Base-by-base conservation (phyloP, 176 grass and related monocot species). In the Zoysia pacifica region DNA sequence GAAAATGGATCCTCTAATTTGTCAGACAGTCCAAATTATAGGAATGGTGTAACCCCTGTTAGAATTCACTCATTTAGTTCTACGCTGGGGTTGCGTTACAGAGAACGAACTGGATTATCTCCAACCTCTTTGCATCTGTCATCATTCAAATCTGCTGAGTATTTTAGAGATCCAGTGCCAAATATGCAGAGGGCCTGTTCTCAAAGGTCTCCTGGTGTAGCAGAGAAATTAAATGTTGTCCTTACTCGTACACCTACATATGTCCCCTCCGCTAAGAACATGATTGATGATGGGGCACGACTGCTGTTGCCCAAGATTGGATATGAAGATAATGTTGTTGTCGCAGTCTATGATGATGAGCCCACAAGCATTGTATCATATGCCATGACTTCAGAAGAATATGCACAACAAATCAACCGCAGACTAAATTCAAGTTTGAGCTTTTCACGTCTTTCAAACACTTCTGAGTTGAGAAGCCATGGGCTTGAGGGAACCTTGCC, bases 281-380 rank as follows among this genome's bases (percentile, higher is more conserved):
- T 93, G 45, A 66, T 87, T 9, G 62, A 81, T 74, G 92, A 93
- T 78, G 90, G 90, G 68, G 90, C 86, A 63, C 88, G 96, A 16
- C 67, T 99, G 49, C 84, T 98, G 46, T 77, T 92, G 47, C 90
- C 95, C 54, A 92, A 92, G 79, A 84, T 61, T 77, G 72, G 85
- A 47, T 86, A 69, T 69, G 84, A 88, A 78, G 70, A 93, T 84
- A 72, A 67, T 79, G 84, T 79, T 56, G 75, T 85, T 4, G 61
- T 94, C 76, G 92, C 90, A 79, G 90, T 99, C 20, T 99, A 99
- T 82, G 96, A 99, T 82, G 90, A 95, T 87, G 96, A 99, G 73
- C 96, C 96, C 38, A 93, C 92, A 58, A 99, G 96, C 64, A 99
- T 99, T 78, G 82, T 99, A 62, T 94, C 96, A 66, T 94, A 95